Base-by-base conservation (phyloP, 2,329 filamentous ascomycete genomes). In the Aureobasidium melanogenum region DNA sequence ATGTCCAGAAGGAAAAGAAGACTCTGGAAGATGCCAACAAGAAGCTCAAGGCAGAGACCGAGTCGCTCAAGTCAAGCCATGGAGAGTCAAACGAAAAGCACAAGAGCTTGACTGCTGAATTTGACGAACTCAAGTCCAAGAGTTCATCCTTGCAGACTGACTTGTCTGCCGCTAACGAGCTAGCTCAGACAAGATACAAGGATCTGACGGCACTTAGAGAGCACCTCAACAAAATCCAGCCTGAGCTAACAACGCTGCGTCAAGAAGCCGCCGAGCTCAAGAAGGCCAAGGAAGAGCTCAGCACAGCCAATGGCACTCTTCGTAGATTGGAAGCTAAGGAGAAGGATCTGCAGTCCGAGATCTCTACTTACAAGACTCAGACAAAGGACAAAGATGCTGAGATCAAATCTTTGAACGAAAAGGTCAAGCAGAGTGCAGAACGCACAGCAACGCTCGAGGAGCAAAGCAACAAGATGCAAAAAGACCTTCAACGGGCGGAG, bases 171-270 rank as follows among this genome's bases (percentile, higher is more conserved):
- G 88, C 92, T 0, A 87, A 97, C 71, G 86, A 95, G 73, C 82
- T 97, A 14, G 91, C 94, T 0, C 87, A 95, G 63, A 88, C 84
- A 17, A 83, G 94, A 32, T 97, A 91, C 78, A 96, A 91, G 72
- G 92, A 97, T 63, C 77, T 97, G 1, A 87, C 86, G 0, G 89
- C 96, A 30, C 77, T 96, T 48, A 83, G 87, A 22, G 88, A 93
- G 64, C 80, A 92, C 2, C 74, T 97, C 32, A 87, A 91, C 66
- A 95, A 94, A 71, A 83, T 88, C 0, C 92, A 97, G 69, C 88
- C 91, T 0, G 93, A 99, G 73, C 77, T 97, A 26, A 88, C 87
- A 71, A 86, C 79, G 47, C 79, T 97, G 22, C 85, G 90, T 8
- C 84, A 87, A 52, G 92, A 97, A 67, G 86, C 89, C 32, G 82